Percentiles rank a stretch among this genome's conserved stretches.
Evolutionary conservation across 208 protist genomes (phyloP).

Genomic region (Balamuthia mandrillaris): DNA sequence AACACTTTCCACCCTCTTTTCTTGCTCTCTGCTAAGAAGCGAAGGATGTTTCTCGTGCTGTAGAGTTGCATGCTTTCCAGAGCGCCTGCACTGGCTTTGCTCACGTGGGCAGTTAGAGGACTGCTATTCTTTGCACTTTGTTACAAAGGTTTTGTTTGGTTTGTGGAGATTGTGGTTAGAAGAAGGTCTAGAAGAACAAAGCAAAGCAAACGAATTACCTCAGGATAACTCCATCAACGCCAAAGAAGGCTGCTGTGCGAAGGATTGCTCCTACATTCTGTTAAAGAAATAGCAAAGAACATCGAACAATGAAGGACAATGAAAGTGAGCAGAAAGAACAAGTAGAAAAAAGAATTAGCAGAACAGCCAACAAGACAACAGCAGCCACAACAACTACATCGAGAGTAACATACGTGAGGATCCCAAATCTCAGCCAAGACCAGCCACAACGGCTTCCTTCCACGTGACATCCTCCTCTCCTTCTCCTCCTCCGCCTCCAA

Average conservation of each 20-base stretch:
- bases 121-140: constrained; percentile 1
- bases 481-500: neutral
- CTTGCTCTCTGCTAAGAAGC: neutral
- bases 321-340: no score
- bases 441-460: neutral
- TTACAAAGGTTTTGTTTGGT: no score
- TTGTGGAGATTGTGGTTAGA: no score
- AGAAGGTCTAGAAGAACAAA: no score
- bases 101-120: neutral
- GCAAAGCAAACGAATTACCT: neutral
- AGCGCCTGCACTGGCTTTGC: neutral
- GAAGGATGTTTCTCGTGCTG: neutral
- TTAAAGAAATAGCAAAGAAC: no score
- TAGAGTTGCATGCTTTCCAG: neutral
- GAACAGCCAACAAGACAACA: no score
- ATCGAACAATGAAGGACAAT: no score
- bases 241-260: neutral
- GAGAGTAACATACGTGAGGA: neutral
- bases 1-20: neutral
- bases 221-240: neutral
- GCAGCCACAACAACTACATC: no score
- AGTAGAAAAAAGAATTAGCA: no score
- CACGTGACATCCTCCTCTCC: neutral
- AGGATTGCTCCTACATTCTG: constrained; percentile 10
- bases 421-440: constrained; percentile 1